A percentile compares a stretch with the other conserved stretches of the same genome.
These are phyloP conservation scores for Drosera spatulata DNA, from an alignment of 179 eudicot genomes.

Conservation along the genomic window DNA sequence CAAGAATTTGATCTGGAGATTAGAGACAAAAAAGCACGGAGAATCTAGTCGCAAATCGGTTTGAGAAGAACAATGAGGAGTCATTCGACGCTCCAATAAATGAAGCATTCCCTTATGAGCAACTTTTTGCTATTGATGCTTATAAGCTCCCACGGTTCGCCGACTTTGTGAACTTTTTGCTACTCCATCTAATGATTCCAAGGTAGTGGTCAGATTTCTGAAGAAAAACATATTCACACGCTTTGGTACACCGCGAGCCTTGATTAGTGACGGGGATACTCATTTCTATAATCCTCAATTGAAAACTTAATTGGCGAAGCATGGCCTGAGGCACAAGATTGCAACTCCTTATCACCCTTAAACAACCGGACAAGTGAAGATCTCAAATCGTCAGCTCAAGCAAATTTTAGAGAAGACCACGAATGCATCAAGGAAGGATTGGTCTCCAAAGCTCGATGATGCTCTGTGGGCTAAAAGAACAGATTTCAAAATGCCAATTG, in stretches of 20 bases:
- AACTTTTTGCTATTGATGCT: no score
- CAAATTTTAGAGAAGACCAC: neutral
- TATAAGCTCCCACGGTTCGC: no score
- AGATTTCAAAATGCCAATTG: neutral
- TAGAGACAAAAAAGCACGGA: neutral
- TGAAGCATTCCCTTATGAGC: no score
- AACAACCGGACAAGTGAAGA: neutral
- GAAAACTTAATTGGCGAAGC: neutral
- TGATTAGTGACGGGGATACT: neutral
- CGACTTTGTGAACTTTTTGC: no score
- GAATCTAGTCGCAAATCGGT: neutral
- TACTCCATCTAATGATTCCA: neutral
- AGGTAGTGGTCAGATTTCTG: neutral
- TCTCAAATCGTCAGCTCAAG: neutral
- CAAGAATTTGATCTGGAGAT: slow-evolving; percentile 1
- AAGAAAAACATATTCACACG: neutral
- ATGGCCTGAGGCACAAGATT: neutral
- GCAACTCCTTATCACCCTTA: neutral
- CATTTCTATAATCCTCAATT: neutral
- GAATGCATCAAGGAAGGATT: neutral
- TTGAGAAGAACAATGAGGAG: no score
- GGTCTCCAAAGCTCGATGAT: neutral
- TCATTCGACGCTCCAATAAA: no score
- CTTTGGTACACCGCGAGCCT: neutral
- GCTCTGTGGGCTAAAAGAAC: neutral